phyloP scores from a whole-genome alignment of 2,329 filamentous ascomycete species.

The Calonectria hawksworthii region DNA sequence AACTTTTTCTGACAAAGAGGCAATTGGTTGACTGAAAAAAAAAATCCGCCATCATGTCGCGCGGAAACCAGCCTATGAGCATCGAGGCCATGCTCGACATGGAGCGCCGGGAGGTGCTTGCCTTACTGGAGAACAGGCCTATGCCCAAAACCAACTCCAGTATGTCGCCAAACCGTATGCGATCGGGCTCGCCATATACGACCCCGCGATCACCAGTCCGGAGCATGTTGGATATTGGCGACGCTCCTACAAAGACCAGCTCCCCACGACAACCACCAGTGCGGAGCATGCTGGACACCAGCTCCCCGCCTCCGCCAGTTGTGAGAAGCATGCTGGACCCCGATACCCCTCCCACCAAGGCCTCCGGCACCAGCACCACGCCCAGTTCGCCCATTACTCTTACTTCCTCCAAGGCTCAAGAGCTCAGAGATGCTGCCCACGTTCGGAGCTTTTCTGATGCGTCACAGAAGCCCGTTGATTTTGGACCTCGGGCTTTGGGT shows the following conservation, averaged over 20 bases:
- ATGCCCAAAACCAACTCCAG: slow-evolving; percentile 44
- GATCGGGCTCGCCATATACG: slow-evolving; percentile 68
- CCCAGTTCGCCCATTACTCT: slow-evolving; percentile 50
- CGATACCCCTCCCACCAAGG: slow-evolving; percentile 52
- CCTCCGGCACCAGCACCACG: slow-evolving; percentile 49
- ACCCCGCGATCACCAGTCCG: slow-evolving; percentile 76
- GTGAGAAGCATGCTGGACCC: slow-evolving; percentile 69
- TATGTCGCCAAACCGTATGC: slow-evolving; percentile 51
- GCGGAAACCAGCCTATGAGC: slow-evolving; percentile 69
- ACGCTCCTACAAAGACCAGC: slow-evolving; percentile 37
- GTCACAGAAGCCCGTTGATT: slow-evolving; percentile 61
- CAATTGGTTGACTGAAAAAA: slow-evolving; percentile 2
- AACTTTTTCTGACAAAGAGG: slow-evolving; percentile 6
- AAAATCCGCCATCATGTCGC: slow-evolving; percentile 49
- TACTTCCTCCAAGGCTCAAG: slow-evolving; percentile 33
- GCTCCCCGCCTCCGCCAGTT: slow-evolving; percentile 55
- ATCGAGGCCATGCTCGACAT: slow-evolving; percentile 83
- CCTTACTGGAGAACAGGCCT: slow-evolving; percentile 71
- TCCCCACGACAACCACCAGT: slow-evolving; percentile 70
- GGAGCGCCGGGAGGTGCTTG: slow-evolving; percentile 81
- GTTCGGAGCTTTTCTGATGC: slow-evolving; percentile 70
- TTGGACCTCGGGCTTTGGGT: slow-evolving; percentile 52
- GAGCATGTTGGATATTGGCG: slow-evolving; percentile 56
- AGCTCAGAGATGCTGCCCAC: slow-evolving; percentile 38
- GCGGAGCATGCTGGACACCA: slow-evolving; percentile 63